These are phyloP conservation scores for Pulveroboletus frians DNA, from an alignment of 768 basidiomycete species.

Conservation along the genomic window DNA sequence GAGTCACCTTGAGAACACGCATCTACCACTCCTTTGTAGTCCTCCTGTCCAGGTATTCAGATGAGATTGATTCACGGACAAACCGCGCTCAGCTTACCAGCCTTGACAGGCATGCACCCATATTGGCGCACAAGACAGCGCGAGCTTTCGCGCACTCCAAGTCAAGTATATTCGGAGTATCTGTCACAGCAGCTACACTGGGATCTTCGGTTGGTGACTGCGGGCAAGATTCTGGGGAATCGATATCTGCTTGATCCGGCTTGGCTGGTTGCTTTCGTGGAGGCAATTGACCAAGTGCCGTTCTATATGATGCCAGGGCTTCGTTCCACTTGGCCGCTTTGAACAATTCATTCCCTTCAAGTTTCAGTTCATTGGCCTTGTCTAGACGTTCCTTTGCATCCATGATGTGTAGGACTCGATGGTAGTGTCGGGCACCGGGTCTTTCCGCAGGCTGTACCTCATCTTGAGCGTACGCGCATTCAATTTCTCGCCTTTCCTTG, in stretches of 20 bases:
- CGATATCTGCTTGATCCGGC: conserved; percentile 15
- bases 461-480: neutral
- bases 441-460: neutral
- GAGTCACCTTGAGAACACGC: conserved; percentile 70
- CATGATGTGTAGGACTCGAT: conserved; percentile 1
- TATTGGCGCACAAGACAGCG: conserved; percentile 79
- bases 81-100: conserved; percentile 44
- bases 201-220: conserved; percentile 9
- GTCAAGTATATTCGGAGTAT: conserved; percentile 34
- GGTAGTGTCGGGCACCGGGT: neutral
- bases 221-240: conserved; percentile 15
- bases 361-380: conserved; percentile 60
- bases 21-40: conserved; percentile 73
- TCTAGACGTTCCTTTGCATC: conserved; percentile 38
- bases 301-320: conserved; percentile 65
- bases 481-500: neutral
- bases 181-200: conserved; percentile 3
- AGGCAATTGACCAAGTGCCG: conserved; percentile 66
- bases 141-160: conserved; percentile 51
- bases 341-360: conserved; percentile 72
- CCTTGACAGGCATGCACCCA: conserved; percentile 80
- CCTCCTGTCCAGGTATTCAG: conserved; percentile 42
- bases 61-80: neutral
- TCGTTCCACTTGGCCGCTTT: conserved; percentile 59
- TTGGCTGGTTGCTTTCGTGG: conserved; percentile 30